Base-by-base conservation (phyloP, 2,329 filamentous ascomycete genomes). In the Aureobasidium uvarum region DNA sequence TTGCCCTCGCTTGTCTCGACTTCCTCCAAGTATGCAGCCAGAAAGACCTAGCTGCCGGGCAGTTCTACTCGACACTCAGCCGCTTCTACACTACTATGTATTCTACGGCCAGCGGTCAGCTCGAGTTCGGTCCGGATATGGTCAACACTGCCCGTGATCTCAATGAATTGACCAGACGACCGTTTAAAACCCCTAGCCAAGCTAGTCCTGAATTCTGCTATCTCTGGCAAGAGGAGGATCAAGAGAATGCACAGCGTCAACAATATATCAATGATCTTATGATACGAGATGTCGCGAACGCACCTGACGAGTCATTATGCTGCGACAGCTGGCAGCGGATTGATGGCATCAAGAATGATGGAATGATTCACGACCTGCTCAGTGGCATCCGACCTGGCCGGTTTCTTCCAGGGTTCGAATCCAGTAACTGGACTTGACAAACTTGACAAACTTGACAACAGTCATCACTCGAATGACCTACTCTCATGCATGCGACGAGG, bases 261-360 rank as follows among this genome's bases (percentile, higher is more conserved):
- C 11, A 43, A 31, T 1, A 20, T 11, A 14, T 18, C 13, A 20
- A 52, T 16, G n/a, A 16, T 1, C 18, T 43, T 1, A 38, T 7
- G 13, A 18, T 36, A 8, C 23, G 25, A 16, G 55, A 43, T 28
- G 20, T 58, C n/a, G 18, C n/a, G 3, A 41, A 48, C 18, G 56
- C 13, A 23, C 13, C 41, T 23, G 13, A 41, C 6, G n/a, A 51
- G 25, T 52, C 45, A 23, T 28, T n/a, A 7, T 31, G 16, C 20
- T 51, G 31, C 45, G 48, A 39, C 41, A 41, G 51, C 41, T 64
- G 52, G 50, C 62, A 64, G 20, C 25, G 50, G 3, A 56, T 64
- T 14, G 62, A 64, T 18, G 62, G 62, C 28, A 31, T 56, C 20
- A 64, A 39, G 23, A 64, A 64, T 18, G 62, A 64, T 23, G 62